Evolutionary conservation across 495 filamentous ascomycete species (phyloP).

Genomic region (Neurospora sp.): DNA sequence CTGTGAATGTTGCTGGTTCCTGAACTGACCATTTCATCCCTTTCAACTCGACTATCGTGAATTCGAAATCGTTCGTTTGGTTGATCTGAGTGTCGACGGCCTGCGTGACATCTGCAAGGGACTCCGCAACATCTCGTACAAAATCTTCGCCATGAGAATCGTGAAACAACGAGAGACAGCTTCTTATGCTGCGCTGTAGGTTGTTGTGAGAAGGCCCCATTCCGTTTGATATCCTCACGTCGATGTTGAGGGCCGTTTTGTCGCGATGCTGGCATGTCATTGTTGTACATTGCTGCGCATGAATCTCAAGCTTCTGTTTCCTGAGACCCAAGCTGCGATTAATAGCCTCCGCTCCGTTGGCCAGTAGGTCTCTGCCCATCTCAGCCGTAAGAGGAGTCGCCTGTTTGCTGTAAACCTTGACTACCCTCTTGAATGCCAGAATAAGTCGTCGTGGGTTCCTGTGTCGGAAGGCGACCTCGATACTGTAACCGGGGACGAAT

Average conservation of each 20-base stretch:
- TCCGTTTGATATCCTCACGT: conserved; percentile 31
- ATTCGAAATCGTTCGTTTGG: conserved; percentile 31
- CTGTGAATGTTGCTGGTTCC: conserved; percentile 26
- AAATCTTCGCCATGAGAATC: conserved; percentile 27
- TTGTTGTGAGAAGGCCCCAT: conserved; percentile 28
- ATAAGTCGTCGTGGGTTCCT: conserved; percentile 23
- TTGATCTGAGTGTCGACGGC: conserved; percentile 25
- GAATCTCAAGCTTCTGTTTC: conserved; percentile 23
- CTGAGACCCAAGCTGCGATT: conserved; percentile 25
- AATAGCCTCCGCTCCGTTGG: conserved; percentile 25
- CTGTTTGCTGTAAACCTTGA: conserved; percentile 31
- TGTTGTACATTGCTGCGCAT: conserved; percentile 15
- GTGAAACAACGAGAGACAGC: conserved; percentile 30
- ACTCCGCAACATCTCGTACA: conserved; percentile 19
- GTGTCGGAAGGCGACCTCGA: conserved; percentile 30
- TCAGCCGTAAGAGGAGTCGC: conserved; percentile 29
- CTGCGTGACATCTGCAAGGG: conserved; percentile 18
- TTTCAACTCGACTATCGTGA: conserved; percentile 31
- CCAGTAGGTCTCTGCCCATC: conserved; percentile 29
- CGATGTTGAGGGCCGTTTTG: conserved; percentile 27
- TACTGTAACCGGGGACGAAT: conserved; percentile 32
- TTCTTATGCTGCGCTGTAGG: conserved; percentile 25
- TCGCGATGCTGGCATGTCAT: conserved; percentile 23
- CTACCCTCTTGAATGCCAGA: conserved; percentile 16
- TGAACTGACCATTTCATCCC: conserved; percentile 29